phyloP scores from a whole-genome alignment of 768 basidiomycete genomes.

The Tricholomella constricta region DNA sequence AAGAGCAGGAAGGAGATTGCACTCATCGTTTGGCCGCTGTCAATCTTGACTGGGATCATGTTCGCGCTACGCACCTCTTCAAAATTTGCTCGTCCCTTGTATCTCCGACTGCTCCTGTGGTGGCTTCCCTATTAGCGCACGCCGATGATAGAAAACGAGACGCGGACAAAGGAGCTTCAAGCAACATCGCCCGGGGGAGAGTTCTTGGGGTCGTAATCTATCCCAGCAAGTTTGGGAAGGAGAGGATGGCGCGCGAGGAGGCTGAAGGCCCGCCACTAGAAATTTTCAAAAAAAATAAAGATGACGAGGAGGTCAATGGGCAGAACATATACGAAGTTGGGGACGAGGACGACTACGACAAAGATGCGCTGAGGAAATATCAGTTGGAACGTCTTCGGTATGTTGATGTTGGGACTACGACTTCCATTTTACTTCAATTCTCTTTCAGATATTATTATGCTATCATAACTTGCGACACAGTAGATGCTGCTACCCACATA shows the following conservation, averaged over 20 bases:
- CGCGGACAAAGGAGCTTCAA: slow-evolving; percentile 18
- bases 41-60: slow-evolving; percentile 98
- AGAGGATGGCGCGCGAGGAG: slow-evolving; percentile 84
- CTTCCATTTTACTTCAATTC: slow-evolving; percentile 1
- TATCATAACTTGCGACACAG: slow-evolving; percentile 83
- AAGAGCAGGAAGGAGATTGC: slow-evolving; percentile 37
- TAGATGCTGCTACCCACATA: slow-evolving; percentile 75
- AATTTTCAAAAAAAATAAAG: slow-evolving; percentile 64
- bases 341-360: slow-evolving; percentile 79
- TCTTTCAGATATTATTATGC: slow-evolving; percentile 88
- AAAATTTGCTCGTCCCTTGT: slow-evolving; percentile 91
- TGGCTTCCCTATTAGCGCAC: slow-evolving; percentile 28
- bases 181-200: slow-evolving; percentile 56
- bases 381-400: slow-evolving; percentile 92
- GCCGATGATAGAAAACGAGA: slow-evolving; percentile 18
- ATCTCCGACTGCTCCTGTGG: slow-evolving; percentile 53
- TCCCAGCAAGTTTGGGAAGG: slow-evolving; percentile 92
- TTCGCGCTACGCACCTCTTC: slow-evolving; percentile 86
- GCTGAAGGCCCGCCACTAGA: slow-evolving; percentile 87
- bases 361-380: slow-evolving; percentile 85
- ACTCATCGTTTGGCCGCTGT: slow-evolving; percentile 86
- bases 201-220: slow-evolving; percentile 82
- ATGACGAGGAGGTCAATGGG: slow-evolving; percentile 63
- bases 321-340: slow-evolving; percentile 66
- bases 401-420: slow-evolving; percentile 23